A percentile compares a stretch with the other conserved stretches of the same genome.
phyloP scores from a whole-genome alignment of 2,329 filamentous ascomycete genomes.

The Epichloe scottii region DNA sequence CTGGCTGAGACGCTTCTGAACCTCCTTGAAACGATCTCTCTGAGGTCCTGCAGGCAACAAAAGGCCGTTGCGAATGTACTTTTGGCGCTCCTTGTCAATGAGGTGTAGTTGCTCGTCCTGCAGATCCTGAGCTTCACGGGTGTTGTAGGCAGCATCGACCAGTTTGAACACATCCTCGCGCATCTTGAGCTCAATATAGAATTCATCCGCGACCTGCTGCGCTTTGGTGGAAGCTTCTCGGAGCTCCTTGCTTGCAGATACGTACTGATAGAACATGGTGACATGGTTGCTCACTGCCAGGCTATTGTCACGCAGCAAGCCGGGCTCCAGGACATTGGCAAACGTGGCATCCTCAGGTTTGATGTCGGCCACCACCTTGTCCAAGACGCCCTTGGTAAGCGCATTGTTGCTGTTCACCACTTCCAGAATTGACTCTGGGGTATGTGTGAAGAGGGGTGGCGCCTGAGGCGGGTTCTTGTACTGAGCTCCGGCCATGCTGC shows the following conservation, averaged over 20 bases:
- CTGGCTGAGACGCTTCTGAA: slow-evolving; percentile 67
- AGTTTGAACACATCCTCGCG: slow-evolving; percentile 66
- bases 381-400: slow-evolving; percentile 48
- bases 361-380: slow-evolving; percentile 54
- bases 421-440: slow-evolving; percentile 52
- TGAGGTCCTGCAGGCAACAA: slow-evolving; percentile 56
- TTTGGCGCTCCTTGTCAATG: slow-evolving; percentile 66
- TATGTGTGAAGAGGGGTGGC: slow-evolving; percentile 66
- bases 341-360: slow-evolving; percentile 40
- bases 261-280: slow-evolving; percentile 69
- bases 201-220: slow-evolving; percentile 64
- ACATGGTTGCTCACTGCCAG: slow-evolving; percentile 49
- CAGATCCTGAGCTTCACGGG: slow-evolving; percentile 38
- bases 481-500: slow-evolving; percentile 51
- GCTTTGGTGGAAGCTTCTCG: slow-evolving; percentile 67
- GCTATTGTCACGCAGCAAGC: slow-evolving; percentile 61
- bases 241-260: slow-evolving; percentile 54
- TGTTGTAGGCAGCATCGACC: slow-evolving; percentile 45
- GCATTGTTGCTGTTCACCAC: slow-evolving; percentile 57
- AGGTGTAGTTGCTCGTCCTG: slow-evolving; percentile 60
- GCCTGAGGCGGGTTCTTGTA: slow-evolving; percentile 66
- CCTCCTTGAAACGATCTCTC: slow-evolving; percentile 72
- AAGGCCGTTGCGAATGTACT: slow-evolving; percentile 65
- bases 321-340: slow-evolving; percentile 46
- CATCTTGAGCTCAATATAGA: slow-evolving; percentile 67